Conservation (phyloP, 768 basidiomycete species). For the Lactifluus echinatus region DNA sequence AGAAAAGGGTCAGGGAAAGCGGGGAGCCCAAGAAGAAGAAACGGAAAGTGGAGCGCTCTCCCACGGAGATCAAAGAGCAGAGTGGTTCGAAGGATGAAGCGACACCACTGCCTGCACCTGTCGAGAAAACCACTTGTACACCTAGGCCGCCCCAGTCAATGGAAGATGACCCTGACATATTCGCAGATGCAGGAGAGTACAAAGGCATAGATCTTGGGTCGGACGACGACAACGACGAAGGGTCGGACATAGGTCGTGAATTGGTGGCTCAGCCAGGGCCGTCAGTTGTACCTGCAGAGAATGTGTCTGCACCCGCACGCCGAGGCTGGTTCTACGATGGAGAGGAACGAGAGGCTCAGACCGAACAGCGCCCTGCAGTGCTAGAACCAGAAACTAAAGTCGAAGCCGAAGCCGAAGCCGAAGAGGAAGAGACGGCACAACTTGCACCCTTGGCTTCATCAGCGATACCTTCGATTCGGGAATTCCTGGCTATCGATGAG, state of each 20-base stretch:
- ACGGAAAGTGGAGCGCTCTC: conserved; percentile 33
- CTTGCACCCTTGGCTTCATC: conserved; percentile 76
- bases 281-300: not conserved
- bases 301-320: not conserved
- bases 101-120: conserved; percentile 8
- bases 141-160: conserved; percentile 22
- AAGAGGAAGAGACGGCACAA: conserved; percentile 40
- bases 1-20: conserved; percentile 41
- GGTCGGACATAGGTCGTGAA: not conserved
- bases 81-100: not conserved
- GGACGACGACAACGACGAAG: conserved; percentile 24
- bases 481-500: conserved; percentile 71
- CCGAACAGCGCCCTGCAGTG: conserved; percentile 21
- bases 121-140: not conserved
- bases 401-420: too few relatives aligned
- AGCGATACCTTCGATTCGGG: conserved; percentile 71
- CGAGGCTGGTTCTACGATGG: conserved; percentile 15
- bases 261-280: not conserved
- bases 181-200: conserved; percentile 79
- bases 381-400: conserved; percentile 36
- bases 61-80: conserved; percentile 19
- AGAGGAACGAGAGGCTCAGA: not conserved
- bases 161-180: conserved; percentile 79
- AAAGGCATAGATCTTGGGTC: conserved; percentile 55
- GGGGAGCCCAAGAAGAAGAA: conserved; percentile 54